Percentiles rank a stretch among this genome's conserved stretches.
Evolutionary conservation across 805 yeast species (phyloP).

Genomic region (Yamadazyma paraphyllophila): DNA sequence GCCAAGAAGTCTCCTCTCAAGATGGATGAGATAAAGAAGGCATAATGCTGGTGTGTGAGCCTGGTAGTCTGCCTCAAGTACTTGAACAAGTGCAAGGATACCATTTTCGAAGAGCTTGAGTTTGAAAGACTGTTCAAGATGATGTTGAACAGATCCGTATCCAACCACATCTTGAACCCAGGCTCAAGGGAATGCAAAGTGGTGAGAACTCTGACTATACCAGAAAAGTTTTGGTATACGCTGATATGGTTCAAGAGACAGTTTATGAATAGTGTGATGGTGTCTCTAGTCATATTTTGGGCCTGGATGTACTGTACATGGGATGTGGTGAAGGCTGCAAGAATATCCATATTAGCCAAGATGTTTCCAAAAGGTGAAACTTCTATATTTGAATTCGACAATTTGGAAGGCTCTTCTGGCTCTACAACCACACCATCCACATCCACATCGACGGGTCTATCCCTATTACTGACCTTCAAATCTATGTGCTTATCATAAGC

Average conservation of each 20-base stretch:
- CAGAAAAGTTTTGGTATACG: constrained; percentile 35
- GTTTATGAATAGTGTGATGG: constrained; percentile 30
- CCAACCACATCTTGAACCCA: constrained; percentile 23
- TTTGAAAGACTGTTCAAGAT: constrained; percentile 25
- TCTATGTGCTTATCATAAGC: constrained; percentile 25
- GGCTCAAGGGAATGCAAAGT: constrained; percentile 18
- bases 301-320: constrained; percentile 23
- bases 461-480: not conserved
- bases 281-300: constrained; percentile 13
- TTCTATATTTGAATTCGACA: constrained; percentile 24
- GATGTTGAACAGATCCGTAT: constrained; percentile 29
- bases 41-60: constrained; percentile 18
- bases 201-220: constrained; percentile 21
- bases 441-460: constrained; percentile 14
- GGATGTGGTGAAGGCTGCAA: constrained; percentile 21
- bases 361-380: constrained; percentile 30
- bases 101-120: constrained; percentile 27
- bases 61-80: constrained; percentile 16
- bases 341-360: constrained; percentile 26
- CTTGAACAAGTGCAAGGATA: constrained; percentile 23
- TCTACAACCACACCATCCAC: not conserved
- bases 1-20: constrained; percentile 23
- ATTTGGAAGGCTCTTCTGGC: constrained; percentile 13
- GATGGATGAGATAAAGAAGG: constrained; percentile 22
- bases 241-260: constrained; percentile 36